These are phyloP conservation scores for Yamadazyma triangularis DNA, from an alignment of 1,139 yeast species.

Conservation along the genomic window DNA sequence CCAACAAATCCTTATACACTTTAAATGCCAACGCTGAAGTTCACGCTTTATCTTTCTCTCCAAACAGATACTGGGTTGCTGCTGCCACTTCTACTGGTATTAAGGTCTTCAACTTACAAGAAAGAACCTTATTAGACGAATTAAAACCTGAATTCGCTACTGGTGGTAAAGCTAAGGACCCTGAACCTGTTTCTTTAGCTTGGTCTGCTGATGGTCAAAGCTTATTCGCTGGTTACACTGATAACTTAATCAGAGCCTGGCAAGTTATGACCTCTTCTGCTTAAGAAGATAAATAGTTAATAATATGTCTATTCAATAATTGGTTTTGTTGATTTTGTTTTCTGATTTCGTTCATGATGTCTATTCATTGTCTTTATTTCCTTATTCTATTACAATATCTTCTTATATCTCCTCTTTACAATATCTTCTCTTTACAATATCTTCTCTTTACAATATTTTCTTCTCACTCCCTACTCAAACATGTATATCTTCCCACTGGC, in stretches of 20 bases:
- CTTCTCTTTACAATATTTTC: too few species aligned
- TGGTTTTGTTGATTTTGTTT: too few species aligned
- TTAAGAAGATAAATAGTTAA: too few species aligned
- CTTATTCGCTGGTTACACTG: conserved; percentile 99
- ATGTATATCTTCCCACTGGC: conserved; percentile 90
- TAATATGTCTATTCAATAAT: too few species aligned
- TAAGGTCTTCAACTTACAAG: conserved; percentile 98
- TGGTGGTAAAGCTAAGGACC: conserved; percentile 90
- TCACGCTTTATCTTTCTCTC: conserved; percentile 98
- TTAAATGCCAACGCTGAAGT: conserved; percentile 96
- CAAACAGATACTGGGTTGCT: conserved; percentile 99
- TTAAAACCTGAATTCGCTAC: conserved; percentile 97
- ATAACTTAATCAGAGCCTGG: conserved; percentile 99
- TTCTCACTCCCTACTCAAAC: too few species aligned
- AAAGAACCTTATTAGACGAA: conserved; percentile 94
- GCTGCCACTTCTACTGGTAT: conserved; percentile 98
- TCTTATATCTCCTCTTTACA: too few species aligned
- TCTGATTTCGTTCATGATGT: too few species aligned
- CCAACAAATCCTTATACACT: conserved; percentile 87
- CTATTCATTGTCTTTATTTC: too few species aligned
- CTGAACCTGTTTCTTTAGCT: conserved; percentile 96
- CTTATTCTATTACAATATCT: too few species aligned
- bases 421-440: too few species aligned
- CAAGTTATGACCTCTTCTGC: conserved; percentile 94
- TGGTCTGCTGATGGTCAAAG: conserved; percentile 99